phyloP scores from a whole-genome alignment of 768 basidiomycete species.

The Boletellus emodensis region DNA sequence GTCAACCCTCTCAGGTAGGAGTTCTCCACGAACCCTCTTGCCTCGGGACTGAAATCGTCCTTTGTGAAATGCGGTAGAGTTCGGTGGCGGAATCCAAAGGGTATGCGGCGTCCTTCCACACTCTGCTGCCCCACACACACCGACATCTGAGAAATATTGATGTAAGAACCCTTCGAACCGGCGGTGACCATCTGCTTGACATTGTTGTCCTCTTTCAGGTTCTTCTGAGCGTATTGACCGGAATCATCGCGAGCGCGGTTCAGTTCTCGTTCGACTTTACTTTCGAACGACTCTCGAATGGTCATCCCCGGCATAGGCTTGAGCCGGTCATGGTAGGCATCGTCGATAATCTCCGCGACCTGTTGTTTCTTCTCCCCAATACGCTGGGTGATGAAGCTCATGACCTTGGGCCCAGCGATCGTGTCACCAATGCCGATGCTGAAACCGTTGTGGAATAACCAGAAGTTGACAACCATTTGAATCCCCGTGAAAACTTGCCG shows the following conservation, averaged over 20 bases:
- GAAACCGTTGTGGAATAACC: constrained; percentile 99
- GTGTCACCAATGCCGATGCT: constrained; percentile 99
- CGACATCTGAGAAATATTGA: constrained; percentile 99
- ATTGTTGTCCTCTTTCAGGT: constrained; percentile 98
- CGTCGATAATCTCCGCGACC: constrained; percentile 74
- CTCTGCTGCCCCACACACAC: constrained; percentile 98
- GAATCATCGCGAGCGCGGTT: constrained; percentile 94
- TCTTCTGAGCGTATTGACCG: constrained; percentile 95
- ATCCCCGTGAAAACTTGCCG: constrained; percentile 88
- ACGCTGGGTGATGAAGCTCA: constrained; percentile 79
- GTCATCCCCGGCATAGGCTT: constrained; percentile 97
- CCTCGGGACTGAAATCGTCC: constrained; percentile 97
- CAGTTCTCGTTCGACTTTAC: constrained; percentile 82
- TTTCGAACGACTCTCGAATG: constrained; percentile 97
- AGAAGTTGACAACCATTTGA: constrained; percentile 95
- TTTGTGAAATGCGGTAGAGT: constrained; percentile 97
- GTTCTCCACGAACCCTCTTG: constrained; percentile 98
- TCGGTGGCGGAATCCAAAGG: constrained; percentile 96
- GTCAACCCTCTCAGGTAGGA: constrained; percentile 95
- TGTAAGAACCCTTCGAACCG: constrained; percentile 97
- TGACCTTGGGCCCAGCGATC: constrained; percentile 86
- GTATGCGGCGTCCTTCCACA: constrained; percentile 97
- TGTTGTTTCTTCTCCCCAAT: constrained; percentile 78
- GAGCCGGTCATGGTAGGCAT: constrained; percentile 81
- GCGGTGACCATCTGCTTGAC: constrained; percentile 99